Evolutionary conservation across 805 yeast species (phyloP).

Genomic region (Saturnispora dispora): DNA sequence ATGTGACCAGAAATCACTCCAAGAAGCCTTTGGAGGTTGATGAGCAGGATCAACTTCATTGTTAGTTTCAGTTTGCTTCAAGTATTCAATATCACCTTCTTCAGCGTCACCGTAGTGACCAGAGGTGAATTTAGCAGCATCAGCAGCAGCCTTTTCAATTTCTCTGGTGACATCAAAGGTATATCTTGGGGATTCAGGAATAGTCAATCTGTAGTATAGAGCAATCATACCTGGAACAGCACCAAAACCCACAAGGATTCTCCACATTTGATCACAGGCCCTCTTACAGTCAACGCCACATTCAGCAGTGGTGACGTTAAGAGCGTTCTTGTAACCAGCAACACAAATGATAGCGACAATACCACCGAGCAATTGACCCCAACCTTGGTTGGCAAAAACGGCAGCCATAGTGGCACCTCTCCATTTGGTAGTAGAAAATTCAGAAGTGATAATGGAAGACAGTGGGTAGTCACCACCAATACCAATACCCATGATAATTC

Average conservation of each 20-base stretch:
- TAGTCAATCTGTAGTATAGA: constrained; percentile 83
- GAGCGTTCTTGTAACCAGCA: constrained; percentile 62
- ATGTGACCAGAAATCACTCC: constrained; percentile 59
- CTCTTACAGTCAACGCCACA: constrained; percentile 61
- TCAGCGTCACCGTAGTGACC: constrained; percentile 46
- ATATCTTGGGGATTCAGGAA: constrained; percentile 92
- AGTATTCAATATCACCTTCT: constrained; percentile 33
- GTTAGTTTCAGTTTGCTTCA: constrained; percentile 40
- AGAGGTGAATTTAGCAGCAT: constrained; percentile 40
- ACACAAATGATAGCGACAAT: constrained; percentile 69
- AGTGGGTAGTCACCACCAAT: constrained; percentile 96
- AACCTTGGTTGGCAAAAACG: constrained; percentile 93
- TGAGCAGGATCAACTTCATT: constrained; percentile 20
- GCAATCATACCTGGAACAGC: constrained; percentile 82
- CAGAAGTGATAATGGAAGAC: constrained; percentile 88
- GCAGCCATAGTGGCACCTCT: constrained; percentile 98
- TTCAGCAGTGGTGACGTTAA: constrained; percentile 47
- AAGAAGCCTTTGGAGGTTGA: constrained; percentile 76
- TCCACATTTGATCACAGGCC: constrained; percentile 93
- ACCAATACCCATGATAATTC: constrained; percentile 91
- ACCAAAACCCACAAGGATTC: constrained; percentile 83
- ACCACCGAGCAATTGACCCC: constrained; percentile 90
- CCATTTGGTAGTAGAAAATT: constrained; percentile 90
- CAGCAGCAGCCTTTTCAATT: constrained; percentile 48
- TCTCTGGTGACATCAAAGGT: constrained; percentile 64